Base-by-base conservation (phyloP, 768 basidiomycete genomes). In the Suillus alpinus region DNA sequence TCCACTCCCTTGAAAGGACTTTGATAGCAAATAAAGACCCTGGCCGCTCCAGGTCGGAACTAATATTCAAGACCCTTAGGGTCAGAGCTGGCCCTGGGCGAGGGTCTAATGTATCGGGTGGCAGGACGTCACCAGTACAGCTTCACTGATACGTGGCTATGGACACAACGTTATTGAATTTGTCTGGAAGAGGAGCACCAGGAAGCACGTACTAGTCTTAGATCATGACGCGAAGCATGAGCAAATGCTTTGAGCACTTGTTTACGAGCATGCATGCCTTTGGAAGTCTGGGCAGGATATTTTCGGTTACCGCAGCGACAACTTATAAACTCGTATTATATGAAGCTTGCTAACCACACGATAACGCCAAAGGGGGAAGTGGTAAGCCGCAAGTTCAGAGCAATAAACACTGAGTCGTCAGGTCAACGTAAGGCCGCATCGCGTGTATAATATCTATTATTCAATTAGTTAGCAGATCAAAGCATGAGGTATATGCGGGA, bases 11-110 rank as follows among this genome's bases (percentile, higher is more conserved):
- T 36, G 64, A 68, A 31, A 79, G 59, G 1, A 74, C 70, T 63
- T 85, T 85, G 59, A 85, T 44, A 8, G 83, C 81, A 52, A 83
- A 80, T 2, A 78, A 36, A 14, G 73, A 65, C 31, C 72, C 73
- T 4, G 73, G 68, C 6, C 63, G 70, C 43, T 80, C 79, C 16
- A 72, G 10, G 6, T 31, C 59, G 20, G 65, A 76, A 81, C 80
- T 64, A 82, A 69, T n/a, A 80, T 64, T 81, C 77, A 23, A 83
- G 65, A 58, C 83, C 80, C n/a, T 61, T 8, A 82, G 60, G 14
- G 59, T 62, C 16, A 81, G 67, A 0, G 71, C 64, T 10, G 71
- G 73, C 47, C 47, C 13, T 77, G 76, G 6, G 80, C 77, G 14
- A 23, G 2, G 20, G 23, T 53, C 8, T 56, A 71, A 70, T 63